These are phyloP conservation scores for Aspergillus incahuasiensis DNA, from an alignment of 495 filamentous ascomycete species.

Conservation along the genomic window DNA sequence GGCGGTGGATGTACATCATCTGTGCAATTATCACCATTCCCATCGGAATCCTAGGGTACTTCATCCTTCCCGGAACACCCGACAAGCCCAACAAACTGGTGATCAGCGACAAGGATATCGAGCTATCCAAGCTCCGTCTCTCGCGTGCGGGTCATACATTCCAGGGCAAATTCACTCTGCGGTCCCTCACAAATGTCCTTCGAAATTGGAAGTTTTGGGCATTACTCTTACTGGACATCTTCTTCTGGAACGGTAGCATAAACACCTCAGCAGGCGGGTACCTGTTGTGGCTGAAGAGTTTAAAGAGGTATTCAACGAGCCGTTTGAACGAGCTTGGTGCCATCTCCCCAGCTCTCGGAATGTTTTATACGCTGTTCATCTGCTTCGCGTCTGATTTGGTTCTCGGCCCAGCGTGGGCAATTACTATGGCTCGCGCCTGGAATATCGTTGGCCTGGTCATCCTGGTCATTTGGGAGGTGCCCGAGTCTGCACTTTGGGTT, in stretches of 20 bases:
- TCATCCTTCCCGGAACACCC: constrained; percentile 35
- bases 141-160: constrained; percentile 9
- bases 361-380: constrained; percentile 42
- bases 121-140: constrained; percentile 20
- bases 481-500: constrained; percentile 45
- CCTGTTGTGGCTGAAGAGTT: constrained; percentile 42
- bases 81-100: constrained; percentile 41
- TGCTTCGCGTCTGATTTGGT: constrained; percentile 47
- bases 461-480: constrained; percentile 49
- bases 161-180: constrained; percentile 2
- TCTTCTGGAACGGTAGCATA: constrained; percentile 45
- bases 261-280: constrained; percentile 29
- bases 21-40: constrained; percentile 48
- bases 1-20: constrained; percentile 54
- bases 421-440: constrained; percentile 39
- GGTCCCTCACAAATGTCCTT: constrained; percentile 6
- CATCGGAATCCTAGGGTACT: constrained; percentile 40
- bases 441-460: constrained; percentile 38
- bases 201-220: constrained; percentile 33
- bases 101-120: constrained; percentile 35
- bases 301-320: constrained; percentile 36
- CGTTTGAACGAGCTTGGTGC: constrained; percentile 42
- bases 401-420: constrained; percentile 40
- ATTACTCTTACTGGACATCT: constrained; percentile 40
- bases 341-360: constrained; percentile 37